phyloP scores from a whole-genome alignment of 805 yeast genomes.

The Tetrapisispora namnaoensis region DNA sequence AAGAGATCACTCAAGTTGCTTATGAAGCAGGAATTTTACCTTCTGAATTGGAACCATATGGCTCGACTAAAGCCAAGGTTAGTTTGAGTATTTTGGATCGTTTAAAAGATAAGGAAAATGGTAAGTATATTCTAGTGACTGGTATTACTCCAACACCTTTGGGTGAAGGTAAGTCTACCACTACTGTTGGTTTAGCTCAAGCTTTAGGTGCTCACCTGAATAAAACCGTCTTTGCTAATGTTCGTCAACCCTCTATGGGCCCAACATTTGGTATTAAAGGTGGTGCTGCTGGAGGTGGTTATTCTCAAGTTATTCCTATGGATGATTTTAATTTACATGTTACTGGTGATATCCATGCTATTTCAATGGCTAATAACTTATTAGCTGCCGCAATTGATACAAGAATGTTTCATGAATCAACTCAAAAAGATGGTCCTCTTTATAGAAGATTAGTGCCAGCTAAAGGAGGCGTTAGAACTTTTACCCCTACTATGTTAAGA shows the following conservation, averaged over 20 bases:
- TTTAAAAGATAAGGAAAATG: slow-evolving; percentile 48
- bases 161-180: slow-evolving; percentile 81
- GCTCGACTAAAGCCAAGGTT: slow-evolving; percentile 69
- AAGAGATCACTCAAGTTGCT: slow-evolving; percentile 58
- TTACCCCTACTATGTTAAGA: slow-evolving; percentile 57
- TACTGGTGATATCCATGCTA: slow-evolving; percentile 81
- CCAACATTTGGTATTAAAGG: slow-evolving; percentile 85
- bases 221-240: slow-evolving; percentile 65
- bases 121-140: slow-evolving; percentile 66
- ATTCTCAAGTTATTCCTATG: slow-evolving; percentile 82
- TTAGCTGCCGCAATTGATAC: slow-evolving; percentile 82
- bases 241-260: slow-evolving; percentile 83
- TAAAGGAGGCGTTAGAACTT: slow-evolving; percentile 58
- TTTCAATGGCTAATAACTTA: slow-evolving; percentile 71
- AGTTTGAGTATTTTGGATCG: slow-evolving; percentile 54
- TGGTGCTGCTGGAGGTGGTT: slow-evolving; percentile 90
- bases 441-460: slow-evolving; percentile 68
- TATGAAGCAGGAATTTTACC: slow-evolving; percentile 57
- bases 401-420: slow-evolving; percentile 72
- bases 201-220: slow-evolving; percentile 70
- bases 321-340: slow-evolving; percentile 81
- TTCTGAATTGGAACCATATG: slow-evolving; percentile 64
- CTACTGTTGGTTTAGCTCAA: slow-evolving; percentile 75
- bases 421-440: slow-evolving; percentile 63
- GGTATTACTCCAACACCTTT: slow-evolving; percentile 83